Conservation (phyloP, 2,329 filamentous ascomycete species). For the Pseudogymnoascus sp. region DNA sequence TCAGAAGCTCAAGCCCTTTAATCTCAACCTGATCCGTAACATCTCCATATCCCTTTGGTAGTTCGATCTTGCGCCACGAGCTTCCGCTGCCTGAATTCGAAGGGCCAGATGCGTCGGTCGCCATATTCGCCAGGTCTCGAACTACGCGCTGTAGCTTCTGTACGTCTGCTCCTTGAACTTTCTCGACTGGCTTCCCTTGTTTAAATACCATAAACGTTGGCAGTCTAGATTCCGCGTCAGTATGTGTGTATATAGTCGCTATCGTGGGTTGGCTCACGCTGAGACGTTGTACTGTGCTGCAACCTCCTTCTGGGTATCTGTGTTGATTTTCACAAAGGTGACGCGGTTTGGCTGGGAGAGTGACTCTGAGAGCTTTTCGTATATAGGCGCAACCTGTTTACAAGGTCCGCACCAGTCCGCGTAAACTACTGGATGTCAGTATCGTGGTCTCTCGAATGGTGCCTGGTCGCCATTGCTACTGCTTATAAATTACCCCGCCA, state of each 20-base stretch:
- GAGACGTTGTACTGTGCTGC: slow-evolving; percentile 67
- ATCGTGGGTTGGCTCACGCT: slow-evolving; percentile 39
- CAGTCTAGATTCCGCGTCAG: slow-evolving; percentile 39
- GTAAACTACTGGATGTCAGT: slow-evolving; percentile 55
- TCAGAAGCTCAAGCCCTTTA: slow-evolving; percentile 77
- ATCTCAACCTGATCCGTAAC: slow-evolving; percentile 77
- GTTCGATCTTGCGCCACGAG: slow-evolving; percentile 65
- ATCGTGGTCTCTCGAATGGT: slow-evolving; percentile 12
- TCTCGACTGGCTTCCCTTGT: slow-evolving; percentile 59
- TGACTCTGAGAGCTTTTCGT: slow-evolving; percentile 65
- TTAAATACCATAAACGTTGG: slow-evolving; percentile 92
- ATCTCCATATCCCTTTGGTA: slow-evolving; percentile 76
- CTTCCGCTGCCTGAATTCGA: slow-evolving; percentile 36
- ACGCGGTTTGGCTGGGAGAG: slow-evolving; percentile 67
- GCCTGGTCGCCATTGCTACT: background rate
- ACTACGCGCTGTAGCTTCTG: slow-evolving; percentile 64
- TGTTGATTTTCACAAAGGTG: slow-evolving; percentile 83
- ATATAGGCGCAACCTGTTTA: slow-evolving; percentile 75
- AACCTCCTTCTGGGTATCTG: slow-evolving; percentile 68
- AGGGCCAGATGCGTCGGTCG: slow-evolving; percentile 50
- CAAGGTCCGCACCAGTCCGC: slow-evolving; percentile 83
- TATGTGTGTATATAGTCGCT: background rate
- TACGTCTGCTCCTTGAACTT: slow-evolving; percentile 68
- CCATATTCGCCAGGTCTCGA: slow-evolving; percentile 50
- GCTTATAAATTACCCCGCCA: slow-evolving; percentile 12